phyloP scores from a whole-genome alignment of 2,329 filamentous ascomycete genomes.

The Phyllosticta citrichinensis region DNA sequence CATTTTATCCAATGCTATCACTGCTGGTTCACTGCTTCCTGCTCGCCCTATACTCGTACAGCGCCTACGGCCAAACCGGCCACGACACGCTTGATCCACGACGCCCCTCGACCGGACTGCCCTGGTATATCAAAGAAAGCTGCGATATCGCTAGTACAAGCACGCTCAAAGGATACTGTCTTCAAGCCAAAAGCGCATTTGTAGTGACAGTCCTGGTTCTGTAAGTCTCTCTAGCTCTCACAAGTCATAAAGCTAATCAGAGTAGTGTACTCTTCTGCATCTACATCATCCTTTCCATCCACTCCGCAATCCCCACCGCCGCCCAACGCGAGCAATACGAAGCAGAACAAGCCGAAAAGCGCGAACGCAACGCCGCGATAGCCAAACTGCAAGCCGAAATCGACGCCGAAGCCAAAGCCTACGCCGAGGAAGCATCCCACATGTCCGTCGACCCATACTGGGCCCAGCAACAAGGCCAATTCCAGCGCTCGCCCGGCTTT shows the following conservation, averaged over 20 bases:
- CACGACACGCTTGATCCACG: conserved; percentile 60
- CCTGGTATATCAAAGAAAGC: conserved; percentile 67
- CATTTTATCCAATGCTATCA: conserved; percentile 58
- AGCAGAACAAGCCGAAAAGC: conserved; percentile 11
- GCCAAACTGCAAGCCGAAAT: conserved; percentile 26
- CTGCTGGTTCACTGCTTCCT: conserved; percentile 48
- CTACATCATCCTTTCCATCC: conserved; percentile 50
- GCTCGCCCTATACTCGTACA: conserved; percentile 53
- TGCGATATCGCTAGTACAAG: conserved; percentile 52
- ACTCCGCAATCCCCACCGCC: conserved; percentile 40
- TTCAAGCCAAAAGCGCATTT: conserved; percentile 58
- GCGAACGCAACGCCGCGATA: conserved; percentile 21
- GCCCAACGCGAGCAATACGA: conserved; percentile 17
- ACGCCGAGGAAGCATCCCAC: background rate
- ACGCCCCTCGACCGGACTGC: conserved; percentile 50
- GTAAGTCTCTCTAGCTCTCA: conserved; percentile 39
- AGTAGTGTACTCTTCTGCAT: conserved; percentile 49
- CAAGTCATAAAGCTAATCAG: conserved; percentile 2
- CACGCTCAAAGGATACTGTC: conserved; percentile 48
- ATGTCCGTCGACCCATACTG: conserved; percentile 8
- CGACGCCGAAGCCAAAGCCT: conserved; percentile 9
- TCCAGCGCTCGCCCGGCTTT: background rate
- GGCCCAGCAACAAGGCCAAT: conserved; percentile 8
- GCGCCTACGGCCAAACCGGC: conserved; percentile 60
- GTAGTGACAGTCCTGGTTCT: conserved; percentile 56